phyloP scores from a whole-genome alignment of 2,329 filamentous ascomycete species.

The Apiospora arundinis region DNA sequence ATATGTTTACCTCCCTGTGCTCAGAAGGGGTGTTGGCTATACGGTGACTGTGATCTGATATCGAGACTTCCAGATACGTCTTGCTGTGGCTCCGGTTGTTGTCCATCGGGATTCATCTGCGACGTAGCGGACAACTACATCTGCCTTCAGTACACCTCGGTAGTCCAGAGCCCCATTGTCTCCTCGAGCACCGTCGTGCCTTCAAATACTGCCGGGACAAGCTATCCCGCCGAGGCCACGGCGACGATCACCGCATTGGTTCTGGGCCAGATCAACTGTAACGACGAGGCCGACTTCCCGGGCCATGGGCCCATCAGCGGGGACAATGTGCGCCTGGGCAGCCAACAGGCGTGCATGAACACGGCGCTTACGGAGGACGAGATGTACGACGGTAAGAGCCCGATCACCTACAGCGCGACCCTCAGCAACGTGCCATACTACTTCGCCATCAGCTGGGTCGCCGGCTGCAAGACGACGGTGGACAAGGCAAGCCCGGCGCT shows the following conservation, averaged over 20 bases:
- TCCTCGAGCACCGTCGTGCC: neutral
- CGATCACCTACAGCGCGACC: neutral
- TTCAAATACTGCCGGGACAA: neutral
- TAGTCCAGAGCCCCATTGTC: neutral
- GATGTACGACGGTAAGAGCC: neutral
- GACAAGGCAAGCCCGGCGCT: neutral
- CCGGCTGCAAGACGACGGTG: neutral
- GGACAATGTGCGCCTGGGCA: neutral
- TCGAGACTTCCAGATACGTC: neutral
- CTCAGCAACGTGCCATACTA: constrained; percentile 4
- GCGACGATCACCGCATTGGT: neutral
- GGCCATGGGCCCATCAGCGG: neutral
- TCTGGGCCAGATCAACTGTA: neutral
- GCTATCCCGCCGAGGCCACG: neutral
- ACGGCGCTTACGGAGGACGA: neutral
- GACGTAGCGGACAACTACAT: neutral
- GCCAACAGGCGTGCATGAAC: constrained; percentile 14
- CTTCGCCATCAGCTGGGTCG: constrained; percentile 10
- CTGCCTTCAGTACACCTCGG: neutral
- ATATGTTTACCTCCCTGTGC: neutral
- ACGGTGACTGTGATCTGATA: neutral
- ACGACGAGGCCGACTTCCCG: neutral
- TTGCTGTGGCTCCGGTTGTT: constrained; percentile 1
- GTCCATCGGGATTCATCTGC: neutral
- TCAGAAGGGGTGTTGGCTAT: neutral